Conservation (phyloP, 2,329 filamentous ascomycete species). For the Arthrobotrys iridis region DNA sequence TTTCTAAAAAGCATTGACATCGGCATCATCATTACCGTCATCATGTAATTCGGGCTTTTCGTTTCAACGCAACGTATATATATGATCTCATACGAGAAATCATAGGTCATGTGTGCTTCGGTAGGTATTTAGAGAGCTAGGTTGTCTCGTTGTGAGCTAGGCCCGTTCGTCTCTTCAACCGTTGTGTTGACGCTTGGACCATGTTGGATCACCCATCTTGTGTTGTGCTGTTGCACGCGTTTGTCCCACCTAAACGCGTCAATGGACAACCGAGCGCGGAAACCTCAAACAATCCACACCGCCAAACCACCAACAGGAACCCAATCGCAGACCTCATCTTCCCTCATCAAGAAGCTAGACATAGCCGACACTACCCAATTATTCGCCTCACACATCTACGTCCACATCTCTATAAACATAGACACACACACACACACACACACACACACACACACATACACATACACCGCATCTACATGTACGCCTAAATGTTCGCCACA, state of each 20-base stretch:
- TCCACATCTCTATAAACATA: no score
- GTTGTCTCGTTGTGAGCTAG: no score
- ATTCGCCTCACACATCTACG: not conserved
- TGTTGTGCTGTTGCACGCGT: constrained; percentile 45
- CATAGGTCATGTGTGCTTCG: no score
- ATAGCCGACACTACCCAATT: not conserved
- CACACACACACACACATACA: not conserved
- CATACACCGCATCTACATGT: constrained; percentile 21
- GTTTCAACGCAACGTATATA: no score
- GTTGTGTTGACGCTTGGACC: constrained; percentile 12
- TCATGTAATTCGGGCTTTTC: no score
- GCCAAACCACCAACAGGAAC: not conserved
- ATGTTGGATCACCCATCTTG: constrained; percentile 9
- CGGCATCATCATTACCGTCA: no score
- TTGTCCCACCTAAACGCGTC: constrained; percentile 34
- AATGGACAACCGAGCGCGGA: constrained; percentile 10
- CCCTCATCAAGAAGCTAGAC: constrained; percentile 8
- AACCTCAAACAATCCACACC: constrained; percentile 36
- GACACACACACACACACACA: no score
- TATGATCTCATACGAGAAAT: no score
- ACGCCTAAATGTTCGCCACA: constrained; percentile 52
- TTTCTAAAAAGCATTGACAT: not conserved
- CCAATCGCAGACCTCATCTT: not conserved
- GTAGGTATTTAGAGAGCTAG: no score
- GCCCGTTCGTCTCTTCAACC: no score